phyloP scores from a whole-genome alignment of 805 yeast genomes.

The Blastobotrys chiropterorum region DNA sequence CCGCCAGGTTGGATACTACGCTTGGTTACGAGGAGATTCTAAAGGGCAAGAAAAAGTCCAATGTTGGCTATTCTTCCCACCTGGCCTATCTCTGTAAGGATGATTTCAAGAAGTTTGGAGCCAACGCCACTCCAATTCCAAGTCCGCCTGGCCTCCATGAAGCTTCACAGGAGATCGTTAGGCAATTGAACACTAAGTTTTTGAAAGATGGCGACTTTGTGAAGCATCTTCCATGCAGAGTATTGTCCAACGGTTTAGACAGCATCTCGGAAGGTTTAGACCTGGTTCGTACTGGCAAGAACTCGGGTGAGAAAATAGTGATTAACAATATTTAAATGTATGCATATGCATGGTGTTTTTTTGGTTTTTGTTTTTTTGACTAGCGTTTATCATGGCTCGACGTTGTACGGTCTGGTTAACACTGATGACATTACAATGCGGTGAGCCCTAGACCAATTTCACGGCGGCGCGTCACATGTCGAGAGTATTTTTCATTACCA shows the following conservation, averaged over 20 bases:
- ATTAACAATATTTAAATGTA: too few species aligned
- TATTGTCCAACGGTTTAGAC: conserved; percentile 9
- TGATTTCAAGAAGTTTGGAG: conserved; percentile 9
- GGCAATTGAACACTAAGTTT: conserved; percentile 1
- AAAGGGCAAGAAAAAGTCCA: neutral
- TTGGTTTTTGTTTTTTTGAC: too few species aligned
- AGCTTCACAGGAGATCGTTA: conserved; percentile 4
- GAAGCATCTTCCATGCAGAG: conserved; percentile 12
- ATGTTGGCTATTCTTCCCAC: neutral
- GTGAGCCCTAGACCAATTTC: conserved; percentile 54
- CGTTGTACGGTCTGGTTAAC: conserved; percentile 43
- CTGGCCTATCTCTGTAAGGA: conserved; percentile 16
- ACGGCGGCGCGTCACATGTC: conserved; percentile 53
- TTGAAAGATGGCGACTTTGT: neutral
- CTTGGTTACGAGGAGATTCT: neutral
- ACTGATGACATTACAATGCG: conserved; percentile 51
- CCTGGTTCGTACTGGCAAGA: conserved; percentile 9
- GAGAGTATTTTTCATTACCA: conserved; percentile 63
- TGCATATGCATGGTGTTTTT: too few species aligned
- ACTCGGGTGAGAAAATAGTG: conserved; percentile 15
- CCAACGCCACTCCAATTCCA: neutral
- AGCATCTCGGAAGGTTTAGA: conserved; percentile 13
- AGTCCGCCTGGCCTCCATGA: conserved; percentile 16
- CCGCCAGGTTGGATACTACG: neutral
- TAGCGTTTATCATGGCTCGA: conserved; percentile 59